Percentiles rank a stretch among this genome's conserved stretches.
Evolutionary conservation across 306 rosid species (phyloP).

Genomic region (Trifolium repens): DNA sequence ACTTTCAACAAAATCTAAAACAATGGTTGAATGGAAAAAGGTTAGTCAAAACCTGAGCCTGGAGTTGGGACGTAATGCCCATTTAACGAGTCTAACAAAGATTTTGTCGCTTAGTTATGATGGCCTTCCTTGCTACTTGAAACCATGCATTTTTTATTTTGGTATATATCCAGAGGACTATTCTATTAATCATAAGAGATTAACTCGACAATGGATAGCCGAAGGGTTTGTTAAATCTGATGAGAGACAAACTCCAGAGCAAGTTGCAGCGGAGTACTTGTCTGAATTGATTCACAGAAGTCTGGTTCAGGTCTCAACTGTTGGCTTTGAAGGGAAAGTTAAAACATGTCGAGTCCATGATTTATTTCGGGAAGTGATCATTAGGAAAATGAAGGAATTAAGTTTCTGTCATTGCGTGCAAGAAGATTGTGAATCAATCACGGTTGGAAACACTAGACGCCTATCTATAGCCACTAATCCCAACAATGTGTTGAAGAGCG

Average conservation of each 20-base stretch:
- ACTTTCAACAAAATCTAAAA: slow-evolving; percentile 11
- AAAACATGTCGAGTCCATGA: not conserved
- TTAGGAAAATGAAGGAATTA: not conserved
- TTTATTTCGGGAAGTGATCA: not conserved
- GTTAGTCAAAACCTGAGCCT: slow-evolving; percentile 2
- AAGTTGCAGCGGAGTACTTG: slow-evolving; percentile 14
- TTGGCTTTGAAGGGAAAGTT: not conserved
- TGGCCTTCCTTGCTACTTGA: slow-evolving; percentile 1
- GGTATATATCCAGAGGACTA: slow-evolving; percentile 10
- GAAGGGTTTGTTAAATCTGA: not conserved
- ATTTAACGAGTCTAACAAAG: slow-evolving; percentile 12
- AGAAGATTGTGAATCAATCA: not conserved
- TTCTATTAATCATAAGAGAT: not conserved
- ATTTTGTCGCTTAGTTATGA: slow-evolving; percentile 15
- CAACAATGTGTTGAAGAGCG: not conserved
- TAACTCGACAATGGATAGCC: not conserved
- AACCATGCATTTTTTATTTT: slow-evolving; percentile 6
- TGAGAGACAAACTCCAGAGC: not conserved
- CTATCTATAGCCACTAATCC: not conserved
- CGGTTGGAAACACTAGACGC: not conserved
- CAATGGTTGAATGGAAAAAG: not conserved
- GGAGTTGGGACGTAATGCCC: slow-evolving; percentile 11
- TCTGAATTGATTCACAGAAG: slow-evolving; percentile 6
- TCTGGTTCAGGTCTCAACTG: not conserved
- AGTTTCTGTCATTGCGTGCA: not conserved